Conservation (phyloP, 2,329 filamentous ascomycete genomes). For the Trichophyton benhamiae region DNA sequence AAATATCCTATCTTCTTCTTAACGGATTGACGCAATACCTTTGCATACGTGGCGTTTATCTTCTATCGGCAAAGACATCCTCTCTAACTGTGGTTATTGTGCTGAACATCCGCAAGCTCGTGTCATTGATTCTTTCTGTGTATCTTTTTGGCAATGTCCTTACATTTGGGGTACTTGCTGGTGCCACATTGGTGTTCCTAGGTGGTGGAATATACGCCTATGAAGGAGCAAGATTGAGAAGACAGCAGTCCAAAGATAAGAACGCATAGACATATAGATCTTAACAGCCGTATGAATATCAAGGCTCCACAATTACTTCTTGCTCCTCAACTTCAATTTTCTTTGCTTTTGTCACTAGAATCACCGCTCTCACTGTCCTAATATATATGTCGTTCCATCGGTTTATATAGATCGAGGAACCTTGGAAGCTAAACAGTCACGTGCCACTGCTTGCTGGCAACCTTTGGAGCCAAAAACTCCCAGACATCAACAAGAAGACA, state of each 20-base stretch:
- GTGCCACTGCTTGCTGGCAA: no score
- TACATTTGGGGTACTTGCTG: slow-evolving; percentile 61
- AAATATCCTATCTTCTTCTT: slow-evolving; percentile 29
- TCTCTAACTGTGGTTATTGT: slow-evolving; percentile 95
- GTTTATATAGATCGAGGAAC: no score
- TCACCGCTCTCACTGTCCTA: no score
- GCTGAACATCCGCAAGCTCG: slow-evolving; percentile 84
- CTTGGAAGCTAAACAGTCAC: no score
- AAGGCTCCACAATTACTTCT: no score
- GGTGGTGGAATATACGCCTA: slow-evolving; percentile 85
- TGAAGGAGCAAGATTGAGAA: slow-evolving; percentile 40
- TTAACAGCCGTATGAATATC: no score
- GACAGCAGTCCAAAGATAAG: slow-evolving; percentile 8
- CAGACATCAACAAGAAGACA: no score
- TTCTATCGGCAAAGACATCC: slow-evolving; percentile 77
- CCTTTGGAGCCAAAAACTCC: no score
- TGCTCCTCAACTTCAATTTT: no score
- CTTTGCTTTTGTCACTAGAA: no score
- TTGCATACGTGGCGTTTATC: slow-evolving; percentile 90
- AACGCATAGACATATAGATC: background rate
- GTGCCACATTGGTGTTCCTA: slow-evolving; percentile 75
- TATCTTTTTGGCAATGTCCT: slow-evolving; percentile 86
- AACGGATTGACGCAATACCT: slow-evolving; percentile 77
- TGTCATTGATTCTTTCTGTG: slow-evolving; percentile 81
- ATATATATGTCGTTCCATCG: no score